Conservation (phyloP, 2,329 filamentous ascomycete species). For the Epichloe gansuensis region DNA sequence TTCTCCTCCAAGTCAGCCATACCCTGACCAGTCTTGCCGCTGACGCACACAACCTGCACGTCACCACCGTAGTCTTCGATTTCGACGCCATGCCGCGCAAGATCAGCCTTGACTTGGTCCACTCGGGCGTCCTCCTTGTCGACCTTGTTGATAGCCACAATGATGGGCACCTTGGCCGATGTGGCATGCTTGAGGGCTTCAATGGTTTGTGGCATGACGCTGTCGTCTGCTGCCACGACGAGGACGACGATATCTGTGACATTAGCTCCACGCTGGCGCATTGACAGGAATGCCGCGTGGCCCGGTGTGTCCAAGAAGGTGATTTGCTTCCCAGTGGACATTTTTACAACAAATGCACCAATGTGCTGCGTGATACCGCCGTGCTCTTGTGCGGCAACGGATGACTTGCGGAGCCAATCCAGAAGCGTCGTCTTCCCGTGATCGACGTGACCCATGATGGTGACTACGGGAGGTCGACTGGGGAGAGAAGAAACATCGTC, state of each 20-base stretch:
- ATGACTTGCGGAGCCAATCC: conserved; percentile 87
- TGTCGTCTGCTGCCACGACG: conserved; percentile 93
- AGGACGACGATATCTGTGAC: conserved; percentile 95
- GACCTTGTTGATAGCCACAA: conserved; percentile 95
- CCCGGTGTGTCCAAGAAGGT: conserved; percentile 96
- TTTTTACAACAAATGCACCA: conserved; percentile 84
- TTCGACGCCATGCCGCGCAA: conserved; percentile 71
- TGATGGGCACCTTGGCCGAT: conserved; percentile 78
- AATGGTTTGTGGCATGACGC: conserved; percentile 91
- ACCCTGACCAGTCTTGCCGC: conserved; percentile 84
- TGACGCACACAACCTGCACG: conserved; percentile 81
- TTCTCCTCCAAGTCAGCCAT: conserved; percentile 91
- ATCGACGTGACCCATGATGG: conserved; percentile 98
- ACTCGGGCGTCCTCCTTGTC: conserved; percentile 76
- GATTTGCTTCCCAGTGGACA: conserved; percentile 78
- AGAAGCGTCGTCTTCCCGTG: conserved; percentile 96
- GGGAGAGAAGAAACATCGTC: conserved; percentile 60
- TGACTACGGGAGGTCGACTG: conserved; percentile 78
- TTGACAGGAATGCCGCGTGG: conserved; percentile 87
- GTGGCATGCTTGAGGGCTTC: conserved; percentile 93
- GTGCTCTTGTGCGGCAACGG: conserved; percentile 80
- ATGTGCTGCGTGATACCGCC: conserved; percentile 98
- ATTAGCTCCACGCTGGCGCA: conserved; percentile 89
- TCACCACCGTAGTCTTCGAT: conserved; percentile 94
- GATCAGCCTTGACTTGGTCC: conserved; percentile 77